These are phyloP conservation scores for Pichia sp. DNA, from an alignment of 1,139 yeast genomes.

Conservation along the genomic window DNA sequence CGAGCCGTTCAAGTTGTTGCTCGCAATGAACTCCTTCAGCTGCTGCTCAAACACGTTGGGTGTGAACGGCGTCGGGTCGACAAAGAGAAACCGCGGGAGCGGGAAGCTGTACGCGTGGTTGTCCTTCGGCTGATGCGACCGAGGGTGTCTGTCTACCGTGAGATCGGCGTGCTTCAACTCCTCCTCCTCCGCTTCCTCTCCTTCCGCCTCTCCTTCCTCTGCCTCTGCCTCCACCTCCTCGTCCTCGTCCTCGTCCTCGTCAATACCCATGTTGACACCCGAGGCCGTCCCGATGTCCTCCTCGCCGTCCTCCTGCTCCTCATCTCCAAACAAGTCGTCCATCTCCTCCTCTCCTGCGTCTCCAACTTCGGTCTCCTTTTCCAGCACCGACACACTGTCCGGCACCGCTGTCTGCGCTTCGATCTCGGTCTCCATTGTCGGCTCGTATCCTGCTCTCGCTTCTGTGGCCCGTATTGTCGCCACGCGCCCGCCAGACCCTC, in stretches of 20 bases:
- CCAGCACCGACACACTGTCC: background rate
- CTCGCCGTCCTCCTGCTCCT: conserved; percentile 12
- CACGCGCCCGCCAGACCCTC: too few species aligned
- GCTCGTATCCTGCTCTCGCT: background rate
- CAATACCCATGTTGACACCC: conserved; percentile 12
- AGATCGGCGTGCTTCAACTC: conserved; percentile 52
- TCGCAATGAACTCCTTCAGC: conserved; percentile 20
- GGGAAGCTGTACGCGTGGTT: conserved; percentile 54
- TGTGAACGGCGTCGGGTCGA: conserved; percentile 86
- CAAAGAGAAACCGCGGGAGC: conserved; percentile 75
- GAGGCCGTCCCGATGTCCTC: too few species aligned
- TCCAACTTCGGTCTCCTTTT: conserved; percentile 1
- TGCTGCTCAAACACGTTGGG: conserved; percentile 54
- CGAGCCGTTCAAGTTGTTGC: background rate
- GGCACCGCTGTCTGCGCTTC: background rate
- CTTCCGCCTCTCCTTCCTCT: conserved; percentile 33
- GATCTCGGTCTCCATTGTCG: background rate
- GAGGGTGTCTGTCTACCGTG: conserved; percentile 71
- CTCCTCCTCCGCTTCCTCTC: conserved; percentile 37
- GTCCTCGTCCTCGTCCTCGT: conserved; percentile 14
- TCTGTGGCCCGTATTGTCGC: too few species aligned
- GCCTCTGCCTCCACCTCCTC: conserved; percentile 33
- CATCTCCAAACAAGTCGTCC: conserved; percentile 14
- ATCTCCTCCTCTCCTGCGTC: conserved; percentile 18
- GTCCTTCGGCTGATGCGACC: conserved; percentile 39